Percentiles rank a stretch among this genome's conserved stretches.
Evolutionary conservation across 805 yeast genomes (phyloP).

Genomic region (Priceomyces medius): DNA sequence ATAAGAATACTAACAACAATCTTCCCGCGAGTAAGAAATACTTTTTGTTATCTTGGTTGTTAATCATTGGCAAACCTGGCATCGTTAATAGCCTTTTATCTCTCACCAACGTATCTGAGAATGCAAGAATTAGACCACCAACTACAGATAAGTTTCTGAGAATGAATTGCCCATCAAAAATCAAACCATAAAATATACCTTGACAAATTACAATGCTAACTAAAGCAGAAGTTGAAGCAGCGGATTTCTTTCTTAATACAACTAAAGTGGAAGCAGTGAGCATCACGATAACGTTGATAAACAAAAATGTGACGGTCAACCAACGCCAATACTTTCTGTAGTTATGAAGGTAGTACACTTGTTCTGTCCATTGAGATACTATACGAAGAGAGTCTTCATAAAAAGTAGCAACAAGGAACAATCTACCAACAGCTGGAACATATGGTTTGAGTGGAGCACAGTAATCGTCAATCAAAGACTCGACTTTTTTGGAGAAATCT

Average conservation of each 20-base stretch:
- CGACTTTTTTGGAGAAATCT: conserved; percentile 50
- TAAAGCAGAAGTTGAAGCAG: conserved; percentile 68
- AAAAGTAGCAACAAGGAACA: conserved; percentile 90
- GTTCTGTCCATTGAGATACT: conserved; percentile 85
- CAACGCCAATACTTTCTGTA: conserved; percentile 77
- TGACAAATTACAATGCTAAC: conserved; percentile 73
- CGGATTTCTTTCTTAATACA: conserved; percentile 64
- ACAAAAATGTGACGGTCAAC: conserved; percentile 71
- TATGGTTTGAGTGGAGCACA: conserved; percentile 59
- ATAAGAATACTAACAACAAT: conserved; percentile 77
- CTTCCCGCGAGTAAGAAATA: conserved; percentile 87
- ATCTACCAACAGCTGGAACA: conserved; percentile 85
- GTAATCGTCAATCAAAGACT: conserved; percentile 52
- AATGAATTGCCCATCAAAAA: conserved; percentile 77
- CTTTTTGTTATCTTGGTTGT: conserved; percentile 71
- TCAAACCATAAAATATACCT: conserved; percentile 84
- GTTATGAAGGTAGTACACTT: conserved; percentile 76
- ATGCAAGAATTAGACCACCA: conserved; percentile 87
- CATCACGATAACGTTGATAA: conserved; percentile 68
- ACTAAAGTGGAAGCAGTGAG: conserved; percentile 67
- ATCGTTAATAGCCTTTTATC: conserved; percentile 63
- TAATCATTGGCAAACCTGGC: conserved; percentile 76
- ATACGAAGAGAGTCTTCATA: conserved; percentile 87
- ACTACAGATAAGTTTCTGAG: conserved; percentile 85
- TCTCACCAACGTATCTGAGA: conserved; percentile 81